Conservation (phyloP, 768 basidiomycete genomes). For the Boletus subparvulus region DNA sequence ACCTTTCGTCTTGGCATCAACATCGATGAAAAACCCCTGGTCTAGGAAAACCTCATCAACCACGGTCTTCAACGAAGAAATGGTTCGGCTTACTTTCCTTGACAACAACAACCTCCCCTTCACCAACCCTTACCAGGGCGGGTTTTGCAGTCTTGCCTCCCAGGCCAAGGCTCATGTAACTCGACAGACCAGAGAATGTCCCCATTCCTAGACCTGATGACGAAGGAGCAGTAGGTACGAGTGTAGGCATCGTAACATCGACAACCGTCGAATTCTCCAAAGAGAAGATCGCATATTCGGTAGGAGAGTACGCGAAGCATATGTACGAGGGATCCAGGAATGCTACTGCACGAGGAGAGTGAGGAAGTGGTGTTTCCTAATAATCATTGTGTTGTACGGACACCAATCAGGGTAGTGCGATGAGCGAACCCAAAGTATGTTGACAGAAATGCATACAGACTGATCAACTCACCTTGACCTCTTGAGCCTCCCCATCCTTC, state of each 20-base stretch:
- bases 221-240: conserved; percentile 33
- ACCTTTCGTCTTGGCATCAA: conserved; percentile 54
- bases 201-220: conserved; percentile 49
- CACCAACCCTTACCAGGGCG: conserved; percentile 50
- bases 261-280: conserved; percentile 55
- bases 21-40: conserved; percentile 63
- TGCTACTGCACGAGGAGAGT: conserved; percentile 83
- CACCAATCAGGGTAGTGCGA: background rate
- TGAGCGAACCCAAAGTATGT: background rate
- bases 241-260: conserved; percentile 51
- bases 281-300: conserved; percentile 65
- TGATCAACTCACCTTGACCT: conserved; percentile 51
- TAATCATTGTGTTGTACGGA: background rate
- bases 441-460: background rate
- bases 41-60: conserved; percentile 40
- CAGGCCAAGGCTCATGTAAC: conserved; percentile 83
- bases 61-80: background rate
- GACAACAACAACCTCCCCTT: conserved; percentile 65
- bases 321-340: conserved; percentile 63
- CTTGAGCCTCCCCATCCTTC: conserved; percentile 80
- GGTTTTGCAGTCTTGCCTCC: conserved; percentile 69
- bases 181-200: conserved; percentile 71
- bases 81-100: conserved; percentile 68
- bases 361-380: conserved; percentile 81
- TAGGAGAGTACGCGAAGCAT: conserved; percentile 79